These are phyloP conservation scores for Ceratopteris richardii DNA, from an alignment of 75 land plant genomes.

Conservation along the genomic window DNA sequence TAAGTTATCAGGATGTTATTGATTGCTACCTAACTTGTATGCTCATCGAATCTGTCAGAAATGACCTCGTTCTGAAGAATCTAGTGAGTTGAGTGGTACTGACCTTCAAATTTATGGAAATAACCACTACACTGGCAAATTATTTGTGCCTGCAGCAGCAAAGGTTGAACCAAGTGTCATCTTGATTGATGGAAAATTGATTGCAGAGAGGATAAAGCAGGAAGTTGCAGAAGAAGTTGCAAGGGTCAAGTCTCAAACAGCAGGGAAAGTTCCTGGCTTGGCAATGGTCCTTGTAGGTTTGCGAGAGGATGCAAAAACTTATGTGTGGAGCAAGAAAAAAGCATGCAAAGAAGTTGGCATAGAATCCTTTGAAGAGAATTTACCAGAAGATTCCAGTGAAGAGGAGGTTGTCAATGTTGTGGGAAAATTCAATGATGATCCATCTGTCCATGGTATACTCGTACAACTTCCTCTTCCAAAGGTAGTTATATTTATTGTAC, in stretches of 20 bases:
- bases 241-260: conserved; percentile 47
- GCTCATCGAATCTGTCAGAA: no score
- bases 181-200: conserved; percentile 72
- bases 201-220: conserved; percentile 55
- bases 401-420: conserved; percentile 47
- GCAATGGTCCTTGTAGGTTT: conserved; percentile 81
- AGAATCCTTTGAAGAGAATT: conserved; percentile 31
- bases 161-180: no score
- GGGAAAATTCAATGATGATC: conserved; percentile 44
- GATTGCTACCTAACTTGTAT: no score
- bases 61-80: no score
- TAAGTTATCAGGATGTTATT: no score
- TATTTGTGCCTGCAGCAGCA: no score
- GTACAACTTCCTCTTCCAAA: conserved; percentile 80
- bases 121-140: no score
- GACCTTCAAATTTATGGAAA: no score
- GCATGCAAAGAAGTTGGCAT: conserved; percentile 86
- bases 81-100: no score
- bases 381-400: conserved; percentile 60
- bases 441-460: no score
- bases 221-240: conserved; percentile 58
- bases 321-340: conserved; percentile 82
- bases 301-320: conserved; percentile 63
- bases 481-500: no score
- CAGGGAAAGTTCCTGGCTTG: conserved; percentile 84